These are phyloP conservation scores for Hevea brasiliensis DNA, from an alignment of 345 rosid genomes.

Conservation along the genomic window DNA sequence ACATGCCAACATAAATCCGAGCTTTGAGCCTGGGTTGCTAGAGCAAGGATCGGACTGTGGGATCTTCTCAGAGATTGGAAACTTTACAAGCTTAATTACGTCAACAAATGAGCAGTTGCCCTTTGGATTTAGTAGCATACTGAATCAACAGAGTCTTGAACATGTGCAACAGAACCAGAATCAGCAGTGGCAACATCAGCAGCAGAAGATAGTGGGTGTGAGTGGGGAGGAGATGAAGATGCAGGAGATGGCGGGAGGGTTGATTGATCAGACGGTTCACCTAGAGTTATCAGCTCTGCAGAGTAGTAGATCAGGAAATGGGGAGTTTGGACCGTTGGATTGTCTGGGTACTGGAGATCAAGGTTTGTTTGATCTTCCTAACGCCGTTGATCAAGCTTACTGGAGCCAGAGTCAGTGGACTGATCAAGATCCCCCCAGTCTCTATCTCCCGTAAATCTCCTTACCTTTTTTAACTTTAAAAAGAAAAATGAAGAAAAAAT, in stretches of 20 bases:
- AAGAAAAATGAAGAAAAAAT: not conserved
- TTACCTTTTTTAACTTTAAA: not conserved
- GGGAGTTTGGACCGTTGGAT: constrained; percentile 70
- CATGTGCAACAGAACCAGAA: constrained; percentile 24
- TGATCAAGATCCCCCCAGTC: constrained; percentile 59
- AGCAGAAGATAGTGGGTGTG: constrained; percentile 23
- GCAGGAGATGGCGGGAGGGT: constrained; percentile 38
- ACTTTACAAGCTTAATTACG: constrained; percentile 48
- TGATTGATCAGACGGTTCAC: constrained; percentile 53
- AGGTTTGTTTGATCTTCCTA: constrained; percentile 65
- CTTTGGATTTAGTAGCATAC: constrained; percentile 48
- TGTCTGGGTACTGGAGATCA: constrained; percentile 70
- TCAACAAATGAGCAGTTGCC: constrained; percentile 45
- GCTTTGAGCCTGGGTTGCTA: constrained; percentile 48
- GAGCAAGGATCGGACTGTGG: constrained; percentile 64
- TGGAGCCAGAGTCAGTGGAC: constrained; percentile 85
- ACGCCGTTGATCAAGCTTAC: constrained; percentile 69
- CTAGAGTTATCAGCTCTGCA: constrained; percentile 34
- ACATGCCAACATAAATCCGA: constrained; percentile 14
- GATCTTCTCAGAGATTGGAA: constrained; percentile 65
- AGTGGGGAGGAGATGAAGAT: constrained; percentile 29
- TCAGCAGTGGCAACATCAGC: constrained; percentile 34
- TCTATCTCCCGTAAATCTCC: constrained; percentile 68
- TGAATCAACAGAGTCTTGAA: constrained; percentile 29
- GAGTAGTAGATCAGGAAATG: constrained; percentile 29